These are phyloP conservation scores for Colletotrichum sp. DNA, from an alignment of 2,329 filamentous ascomycete genomes.

Conservation along the genomic window DNA sequence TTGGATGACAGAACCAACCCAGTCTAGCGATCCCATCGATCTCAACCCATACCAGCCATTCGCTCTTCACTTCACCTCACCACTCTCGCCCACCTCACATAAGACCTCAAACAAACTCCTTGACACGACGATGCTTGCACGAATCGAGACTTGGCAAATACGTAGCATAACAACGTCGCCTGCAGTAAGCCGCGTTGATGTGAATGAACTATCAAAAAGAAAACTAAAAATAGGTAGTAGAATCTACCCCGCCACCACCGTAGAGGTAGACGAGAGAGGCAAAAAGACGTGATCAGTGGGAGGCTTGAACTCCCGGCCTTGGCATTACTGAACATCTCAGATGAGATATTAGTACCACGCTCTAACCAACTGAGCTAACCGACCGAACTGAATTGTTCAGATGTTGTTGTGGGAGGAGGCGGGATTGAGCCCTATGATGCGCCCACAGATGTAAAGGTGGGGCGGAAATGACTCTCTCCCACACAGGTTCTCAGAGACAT, in stretches of 20 bases:
- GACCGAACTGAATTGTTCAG: not conserved
- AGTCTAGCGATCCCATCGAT: not conserved
- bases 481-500: not conserved
- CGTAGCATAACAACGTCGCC: not conserved
- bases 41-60: not conserved
- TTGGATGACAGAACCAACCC: rapidly evolving
- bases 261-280: not conserved
- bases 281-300: conserved; percentile 14
- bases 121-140: not conserved
- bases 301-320: conserved; percentile 20
- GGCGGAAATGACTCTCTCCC: not conserved
- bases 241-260: not conserved
- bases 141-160: not conserved
- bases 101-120: not conserved
- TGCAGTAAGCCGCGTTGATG: not conserved
- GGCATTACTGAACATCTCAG: conserved; percentile 11
- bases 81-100: not conserved
- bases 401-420: not conserved
- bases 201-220: not conserved
- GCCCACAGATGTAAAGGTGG: not conserved
- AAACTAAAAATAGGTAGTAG: not conserved
- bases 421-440: not conserved
- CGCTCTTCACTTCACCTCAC: not conserved
- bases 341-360: conserved; percentile 20
- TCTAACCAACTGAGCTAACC: conserved; percentile 22